Conservation (phyloP, 2,329 filamentous ascomycete species). For the Trichoderma semiorbis region DNA sequence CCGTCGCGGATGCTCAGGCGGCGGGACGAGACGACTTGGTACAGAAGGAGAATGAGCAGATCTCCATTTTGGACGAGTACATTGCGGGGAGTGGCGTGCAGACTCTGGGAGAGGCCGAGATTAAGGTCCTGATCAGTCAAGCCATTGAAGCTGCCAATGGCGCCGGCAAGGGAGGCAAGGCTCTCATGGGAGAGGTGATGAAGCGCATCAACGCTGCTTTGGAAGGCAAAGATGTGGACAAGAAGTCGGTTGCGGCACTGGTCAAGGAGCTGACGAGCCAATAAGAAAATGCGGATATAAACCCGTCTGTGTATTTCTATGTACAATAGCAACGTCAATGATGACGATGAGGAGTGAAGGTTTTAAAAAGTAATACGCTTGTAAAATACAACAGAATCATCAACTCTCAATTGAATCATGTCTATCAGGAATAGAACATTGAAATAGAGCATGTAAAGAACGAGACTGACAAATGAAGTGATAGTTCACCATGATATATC, state of each 20-base stretch:
- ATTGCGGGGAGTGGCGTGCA: slow-evolving; percentile 56
- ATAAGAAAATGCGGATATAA: not conserved
- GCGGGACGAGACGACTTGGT: slow-evolving; percentile 66
- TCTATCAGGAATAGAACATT: not conserved
- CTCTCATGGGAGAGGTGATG: slow-evolving; percentile 59
- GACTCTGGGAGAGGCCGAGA: slow-evolving; percentile 55
- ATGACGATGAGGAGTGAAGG: not conserved
- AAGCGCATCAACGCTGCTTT: slow-evolving; percentile 55
- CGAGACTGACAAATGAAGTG: not conserved
- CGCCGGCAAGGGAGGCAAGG: slow-evolving; percentile 43
- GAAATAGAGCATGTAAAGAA: not conserved
- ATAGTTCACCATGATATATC: not conserved
- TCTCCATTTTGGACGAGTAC: slow-evolving; percentile 64
- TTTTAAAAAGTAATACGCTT: not conserved
- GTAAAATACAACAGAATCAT: not conserved
- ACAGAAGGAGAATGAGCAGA: slow-evolving; percentile 65
- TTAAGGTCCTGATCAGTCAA: slow-evolving; percentile 50
- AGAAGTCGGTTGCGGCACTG: slow-evolving; percentile 55
- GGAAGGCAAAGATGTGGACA: slow-evolving; percentile 63
- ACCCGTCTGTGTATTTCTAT: not conserved
- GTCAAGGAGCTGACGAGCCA: slow-evolving; percentile 50
- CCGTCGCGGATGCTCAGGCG: slow-evolving; percentile 59
- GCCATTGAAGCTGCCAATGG: slow-evolving; percentile 50
- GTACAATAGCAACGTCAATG: not conserved
- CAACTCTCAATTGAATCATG: not conserved